Evolutionary conservation across 495 filamentous ascomycete genomes (phyloP).

Genomic region (Penicillium atrosanguineum): DNA sequence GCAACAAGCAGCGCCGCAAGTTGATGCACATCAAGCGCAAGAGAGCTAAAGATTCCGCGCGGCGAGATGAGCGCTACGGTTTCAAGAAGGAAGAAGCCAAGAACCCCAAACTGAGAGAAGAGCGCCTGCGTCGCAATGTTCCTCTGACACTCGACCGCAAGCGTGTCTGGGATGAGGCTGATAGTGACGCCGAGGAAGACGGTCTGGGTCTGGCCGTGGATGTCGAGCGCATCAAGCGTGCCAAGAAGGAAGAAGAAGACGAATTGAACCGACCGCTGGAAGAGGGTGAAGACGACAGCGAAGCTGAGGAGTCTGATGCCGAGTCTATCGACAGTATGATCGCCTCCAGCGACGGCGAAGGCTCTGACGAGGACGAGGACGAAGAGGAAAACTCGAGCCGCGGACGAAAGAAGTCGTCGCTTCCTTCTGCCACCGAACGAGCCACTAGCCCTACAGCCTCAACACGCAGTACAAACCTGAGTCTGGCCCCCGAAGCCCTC

Average conservation of each 20-base stretch:
- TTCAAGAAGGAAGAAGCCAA: conserved; percentile 80
- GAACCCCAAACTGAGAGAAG: conserved; percentile 70
- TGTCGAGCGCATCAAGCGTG: conserved; percentile 70
- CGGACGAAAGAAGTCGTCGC: conserved; percentile 31
- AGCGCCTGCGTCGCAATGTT: conserved; percentile 72
- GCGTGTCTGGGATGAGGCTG: conserved; percentile 89
- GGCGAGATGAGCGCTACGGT: conserved; percentile 72
- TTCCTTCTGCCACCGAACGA: conserved; percentile 52
- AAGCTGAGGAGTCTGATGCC: conserved; percentile 49
- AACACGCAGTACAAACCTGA: conserved; percentile 67
- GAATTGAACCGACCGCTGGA: conserved; percentile 39
- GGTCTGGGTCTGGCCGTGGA: conserved; percentile 72
- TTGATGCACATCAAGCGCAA: conserved; percentile 75
- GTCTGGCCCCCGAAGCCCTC: conserved; percentile 66
- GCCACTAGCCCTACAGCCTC: conserved; percentile 58
- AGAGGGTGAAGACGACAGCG: conserved; percentile 33
- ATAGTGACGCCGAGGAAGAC: conserved; percentile 61
- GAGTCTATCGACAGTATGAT: conserved; percentile 77
- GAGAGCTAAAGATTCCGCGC: conserved; percentile 63
- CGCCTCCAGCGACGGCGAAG: conserved; percentile 43
- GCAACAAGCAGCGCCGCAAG: conserved; percentile 76
- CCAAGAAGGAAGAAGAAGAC: conserved; percentile 64
- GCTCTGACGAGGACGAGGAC: conserved; percentile 37
- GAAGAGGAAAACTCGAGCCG: conserved; percentile 42
- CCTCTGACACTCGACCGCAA: conserved; percentile 85